Evolutionary conservation across 257 asterid species (phyloP).

Genomic region (Thymus quinquecostatus): DNA sequence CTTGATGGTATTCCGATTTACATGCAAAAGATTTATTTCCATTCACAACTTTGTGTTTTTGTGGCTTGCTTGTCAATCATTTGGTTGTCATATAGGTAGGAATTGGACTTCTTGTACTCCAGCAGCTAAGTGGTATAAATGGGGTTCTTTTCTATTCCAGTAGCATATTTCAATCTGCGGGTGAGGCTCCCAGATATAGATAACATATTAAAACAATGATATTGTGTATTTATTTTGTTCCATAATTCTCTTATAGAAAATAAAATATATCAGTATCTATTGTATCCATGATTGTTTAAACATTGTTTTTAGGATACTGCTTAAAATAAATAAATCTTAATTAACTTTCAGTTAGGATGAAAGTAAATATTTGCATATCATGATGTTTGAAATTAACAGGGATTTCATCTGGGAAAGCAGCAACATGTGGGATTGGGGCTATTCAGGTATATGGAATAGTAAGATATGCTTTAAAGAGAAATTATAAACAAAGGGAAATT

Average conservation of each 20-base stretch:
- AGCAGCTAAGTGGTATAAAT: conserved; percentile 84
- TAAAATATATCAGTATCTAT: background rate
- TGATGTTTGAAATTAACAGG: conserved; percentile 44
- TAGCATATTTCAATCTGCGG: conserved; percentile 77
- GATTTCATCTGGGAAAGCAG: conserved; percentile 69
- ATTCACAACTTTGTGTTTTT: conserved; percentile 8
- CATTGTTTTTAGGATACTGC: background rate
- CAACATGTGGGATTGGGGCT: conserved; percentile 84
- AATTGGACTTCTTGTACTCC: conserved; percentile 80
- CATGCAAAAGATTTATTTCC: background rate
- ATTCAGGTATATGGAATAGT: conserved; percentile 58
- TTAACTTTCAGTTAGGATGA: background rate
- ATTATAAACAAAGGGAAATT: background rate
- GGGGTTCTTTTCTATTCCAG: conserved; percentile 90
- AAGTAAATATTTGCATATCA: conserved; percentile 1
- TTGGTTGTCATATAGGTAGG: conserved; percentile 57
- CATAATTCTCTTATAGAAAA: conserved; percentile 3
- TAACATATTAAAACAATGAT: background rate
- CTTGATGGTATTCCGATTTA: conserved; percentile 59
- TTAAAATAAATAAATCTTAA: background rate
- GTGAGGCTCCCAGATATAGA: conserved; percentile 40
- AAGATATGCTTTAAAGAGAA: background rate
- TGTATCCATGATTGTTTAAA: background rate
- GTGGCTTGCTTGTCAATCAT: conserved; percentile 1
- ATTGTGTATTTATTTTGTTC: background rate